A percentile compares a stretch with the other conserved stretches of the same genome.
phyloP scores from a whole-genome alignment of 129 eudicot species.

The Lactuca sativa region DNA sequence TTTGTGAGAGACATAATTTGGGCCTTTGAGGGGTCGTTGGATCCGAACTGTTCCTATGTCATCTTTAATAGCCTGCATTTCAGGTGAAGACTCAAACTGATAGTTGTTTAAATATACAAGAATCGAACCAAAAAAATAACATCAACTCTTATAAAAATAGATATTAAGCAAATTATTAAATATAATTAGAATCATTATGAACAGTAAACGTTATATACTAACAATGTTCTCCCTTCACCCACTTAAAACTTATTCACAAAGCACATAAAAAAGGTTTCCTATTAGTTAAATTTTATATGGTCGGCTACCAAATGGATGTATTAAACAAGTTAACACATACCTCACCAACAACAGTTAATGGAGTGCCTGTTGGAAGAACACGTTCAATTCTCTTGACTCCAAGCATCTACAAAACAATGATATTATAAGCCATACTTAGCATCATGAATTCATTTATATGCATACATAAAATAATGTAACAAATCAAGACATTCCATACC shows the following conservation, averaged over 20 bases:
- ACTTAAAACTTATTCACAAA: no score
- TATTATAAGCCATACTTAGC: slow-evolving; percentile 14
- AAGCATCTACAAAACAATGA: slow-evolving; percentile 67
- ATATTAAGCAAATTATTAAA: neutral
- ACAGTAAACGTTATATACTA: slow-evolving; percentile 7
- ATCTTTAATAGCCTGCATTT: slow-evolving; percentile 87
- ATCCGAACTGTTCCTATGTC: slow-evolving; percentile 88
- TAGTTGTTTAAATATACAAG: slow-evolving; percentile 11
- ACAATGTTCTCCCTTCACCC: no score
- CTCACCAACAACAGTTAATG: slow-evolving; percentile 99
- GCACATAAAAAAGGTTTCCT: neutral
- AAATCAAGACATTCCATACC: slow-evolving; percentile 38
- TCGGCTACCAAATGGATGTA: neutral
- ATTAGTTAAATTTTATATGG: neutral
- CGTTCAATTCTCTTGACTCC: slow-evolving; percentile 97
- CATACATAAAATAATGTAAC: neutral
- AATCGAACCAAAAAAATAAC: neutral
- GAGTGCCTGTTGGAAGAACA: slow-evolving; percentile 92
- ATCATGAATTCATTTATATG: slow-evolving; percentile 4
- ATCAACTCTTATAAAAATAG: slow-evolving; percentile 6
- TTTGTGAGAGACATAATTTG: slow-evolving; percentile 86
- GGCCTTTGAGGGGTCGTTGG: slow-evolving; percentile 94
- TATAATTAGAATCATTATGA: neutral
- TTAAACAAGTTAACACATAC: slow-evolving; percentile 38
- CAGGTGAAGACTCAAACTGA: neutral